Base-by-base conservation (phyloP, 371 early-diverging fungal species). In the Capillidium rhysosporum region DNA sequence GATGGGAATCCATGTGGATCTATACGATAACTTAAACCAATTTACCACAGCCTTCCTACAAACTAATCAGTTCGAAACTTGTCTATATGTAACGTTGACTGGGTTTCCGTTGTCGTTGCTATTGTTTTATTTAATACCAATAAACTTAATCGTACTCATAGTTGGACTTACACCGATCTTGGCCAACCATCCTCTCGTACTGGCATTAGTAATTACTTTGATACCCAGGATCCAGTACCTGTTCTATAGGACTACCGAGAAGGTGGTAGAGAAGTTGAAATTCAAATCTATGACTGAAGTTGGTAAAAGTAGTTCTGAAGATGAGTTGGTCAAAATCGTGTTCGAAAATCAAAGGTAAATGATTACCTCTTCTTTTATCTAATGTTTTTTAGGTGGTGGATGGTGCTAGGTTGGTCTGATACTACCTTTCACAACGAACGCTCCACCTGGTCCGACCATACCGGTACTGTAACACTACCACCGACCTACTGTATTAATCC, bases 291-390 rank as follows among this genome's bases (percentile, higher is more conserved):
- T 14, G 9, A 18, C 43, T 43, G 21, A 21, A 18, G 18, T 43
- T 18, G 7, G 14, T 21, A 18, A 21, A 43, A 18, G 7, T 43
- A 43, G 18, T 5, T 8, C 25, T 25, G 23, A 8, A 5, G 26
- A 26, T 4, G 25, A 20, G 18, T 7, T 20, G 23, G 12, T 18
- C 7, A 12, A 12, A 24, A 25, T 18, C 7, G 47, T 47, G 4
- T 47, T 47, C 18, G 47, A 47, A 18, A 47, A 47, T 18, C 47
- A 47, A 25, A 47, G 47, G 47, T 47, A 47, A 47, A 12, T 43
- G 16, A 18, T 29, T 47, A 24, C 8, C 25, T 47, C 7, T 8
- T 5, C 26, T 25, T 26, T 29, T 18, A 29, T 26, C 12, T 12
- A 10, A 23, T 23, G 5, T 29, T 23, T 16, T 47, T 29, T 29